Base-by-base conservation (phyloP, 345 rosid species). In the Populus davidiana region DNA sequence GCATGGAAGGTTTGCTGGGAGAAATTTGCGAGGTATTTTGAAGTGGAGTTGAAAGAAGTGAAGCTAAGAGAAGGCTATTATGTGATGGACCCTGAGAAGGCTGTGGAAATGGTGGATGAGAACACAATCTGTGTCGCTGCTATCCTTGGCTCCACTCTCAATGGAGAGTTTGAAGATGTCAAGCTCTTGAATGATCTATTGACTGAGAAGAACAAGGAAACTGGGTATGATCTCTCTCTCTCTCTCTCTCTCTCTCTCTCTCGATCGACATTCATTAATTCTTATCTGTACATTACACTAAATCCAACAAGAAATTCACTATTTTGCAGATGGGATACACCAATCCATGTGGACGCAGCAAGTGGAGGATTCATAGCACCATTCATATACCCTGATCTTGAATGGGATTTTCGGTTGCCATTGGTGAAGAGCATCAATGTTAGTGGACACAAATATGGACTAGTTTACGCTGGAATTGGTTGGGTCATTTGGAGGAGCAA, bases 261-360 rank as follows among this genome's bases (percentile, higher is more conserved):
- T 33, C 41, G 27, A 27, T 9, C 44, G 44, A 41, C 44, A 41
- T 10, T 41, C 12, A 41, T 41, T 31, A 31, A 31, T 31, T 41
- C 44, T 11, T 41, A 12, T 0, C 0, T 41, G 44, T 2, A 41
- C 10, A 12, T 41, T 41, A 2, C 44, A 41, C 44, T 2, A 0
- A 41, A 41, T 41, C 11, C 44, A 41, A 41, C 13, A 10, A 41
- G 44, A 41, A 0, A 2, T 2, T 41, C 44, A 41, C 44, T 10
- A 2, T 68, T 63, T 72, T 52, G 72, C 33, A 79, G 82, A 68
- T 79, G 80, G 83, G 69, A 75, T 14, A 80, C 83, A 13, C 79
- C 83, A 21, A 80, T 80, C 41, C 83, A 80, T 67, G 83, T 80
- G 20, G 83, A 80, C 75, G 83, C 83, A 61, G 83, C 83, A 39